phyloP scores from a whole-genome alignment of 345 rosid species.

The Aquilaria sinensis region DNA sequence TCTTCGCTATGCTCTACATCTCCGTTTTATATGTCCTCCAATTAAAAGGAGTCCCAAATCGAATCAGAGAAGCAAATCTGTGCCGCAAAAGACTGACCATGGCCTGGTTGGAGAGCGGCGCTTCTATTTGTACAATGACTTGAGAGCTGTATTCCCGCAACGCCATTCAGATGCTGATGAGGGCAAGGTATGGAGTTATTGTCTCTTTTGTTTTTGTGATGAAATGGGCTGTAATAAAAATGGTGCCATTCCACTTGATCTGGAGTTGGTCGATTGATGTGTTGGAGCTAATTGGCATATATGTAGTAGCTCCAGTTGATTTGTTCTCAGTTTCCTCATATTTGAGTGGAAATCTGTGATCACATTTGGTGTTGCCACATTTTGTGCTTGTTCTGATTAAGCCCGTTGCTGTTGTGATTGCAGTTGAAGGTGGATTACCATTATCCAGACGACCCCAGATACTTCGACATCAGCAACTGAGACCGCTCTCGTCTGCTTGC shows the following conservation, averaged over 20 bases:
- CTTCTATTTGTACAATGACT: constrained; percentile 78
- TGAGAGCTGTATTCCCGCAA: constrained; percentile 89
- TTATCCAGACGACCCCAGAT: constrained; percentile 82
- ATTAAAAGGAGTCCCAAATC: constrained; percentile 53
- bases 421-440: constrained; percentile 89
- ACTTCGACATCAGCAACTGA: constrained; percentile 64
- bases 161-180: constrained; percentile 94
- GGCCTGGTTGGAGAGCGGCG: constrained; percentile 51
- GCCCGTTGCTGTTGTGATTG: constrained; percentile 16
- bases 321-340: neutral
- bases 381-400: constrained; percentile 3
- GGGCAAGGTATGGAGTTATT: constrained; percentile 71
- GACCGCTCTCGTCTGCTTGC: constrained; percentile 4
- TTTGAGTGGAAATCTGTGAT: too few relatives aligned
- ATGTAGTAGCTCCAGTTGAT: neutral
- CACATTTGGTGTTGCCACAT: too few relatives aligned
- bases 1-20: constrained; percentile 87
- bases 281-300: too few relatives aligned
- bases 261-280: too few relatives aligned
- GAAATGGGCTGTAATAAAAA: neutral
- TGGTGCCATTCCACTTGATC: too few relatives aligned
- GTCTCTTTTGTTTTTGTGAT: neutral
- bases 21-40: constrained; percentile 69
- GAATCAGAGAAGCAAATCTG: constrained; percentile 39
- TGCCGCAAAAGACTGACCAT: constrained; percentile 25